Conservation (phyloP, 768 basidiomycete species). For the Galerina marginata region DNA sequence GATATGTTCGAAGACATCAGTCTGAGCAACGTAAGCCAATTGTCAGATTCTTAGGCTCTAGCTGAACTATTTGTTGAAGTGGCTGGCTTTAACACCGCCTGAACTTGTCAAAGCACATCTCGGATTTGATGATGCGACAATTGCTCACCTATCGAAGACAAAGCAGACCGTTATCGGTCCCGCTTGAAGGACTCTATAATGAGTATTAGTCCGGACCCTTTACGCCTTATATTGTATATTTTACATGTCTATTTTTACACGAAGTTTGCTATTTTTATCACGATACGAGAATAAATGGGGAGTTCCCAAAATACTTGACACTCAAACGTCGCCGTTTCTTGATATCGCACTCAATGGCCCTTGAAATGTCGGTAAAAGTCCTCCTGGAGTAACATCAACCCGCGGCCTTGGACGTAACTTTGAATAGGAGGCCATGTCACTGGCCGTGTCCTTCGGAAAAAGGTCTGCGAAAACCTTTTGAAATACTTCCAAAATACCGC, state of each 20-base stretch:
- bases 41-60: background rate
- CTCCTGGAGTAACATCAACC: background rate
- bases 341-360: constrained; percentile 9
- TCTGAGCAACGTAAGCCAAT: constrained; percentile 36
- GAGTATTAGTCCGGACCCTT: background rate
- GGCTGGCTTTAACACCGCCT: constrained; percentile 64
- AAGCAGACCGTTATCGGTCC: constrained; percentile 43
- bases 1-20: constrained; percentile 60
- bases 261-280: constrained; percentile 4
- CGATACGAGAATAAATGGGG: constrained; percentile 1
- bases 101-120: constrained; percentile 66
- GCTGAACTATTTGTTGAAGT: constrained; percentile 35
- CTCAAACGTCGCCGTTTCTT: background rate
- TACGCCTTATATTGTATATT: constrained; percentile 9
- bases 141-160: constrained; percentile 53
- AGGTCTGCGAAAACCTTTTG: background rate
- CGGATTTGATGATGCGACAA: constrained; percentile 52
- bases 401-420: background rate
- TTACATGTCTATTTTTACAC: constrained; percentile 16
- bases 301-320: background rate
- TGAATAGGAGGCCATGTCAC: background rate
- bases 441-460: background rate
- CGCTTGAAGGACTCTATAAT: constrained; percentile 16
- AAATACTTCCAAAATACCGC: background rate
- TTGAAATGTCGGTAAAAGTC: background rate